Percentiles rank a stretch among this genome's conserved stretches.
phyloP scores from a whole-genome alignment of 768 basidiomycete genomes.

The Crassisporium funariophilum region DNA sequence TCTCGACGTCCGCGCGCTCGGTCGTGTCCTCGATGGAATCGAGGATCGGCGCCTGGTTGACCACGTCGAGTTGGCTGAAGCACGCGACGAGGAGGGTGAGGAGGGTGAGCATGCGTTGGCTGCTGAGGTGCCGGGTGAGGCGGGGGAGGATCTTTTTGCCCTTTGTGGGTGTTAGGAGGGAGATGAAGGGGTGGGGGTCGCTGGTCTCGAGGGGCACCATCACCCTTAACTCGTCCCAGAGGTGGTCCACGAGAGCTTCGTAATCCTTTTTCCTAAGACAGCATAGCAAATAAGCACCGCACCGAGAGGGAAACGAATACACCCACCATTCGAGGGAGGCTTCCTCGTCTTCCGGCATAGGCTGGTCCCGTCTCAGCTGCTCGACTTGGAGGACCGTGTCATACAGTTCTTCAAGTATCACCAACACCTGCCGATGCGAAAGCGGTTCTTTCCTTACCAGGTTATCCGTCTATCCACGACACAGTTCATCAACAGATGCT shows the following conservation, averaged over 20 bases:
- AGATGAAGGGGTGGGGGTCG: constrained; percentile 95
- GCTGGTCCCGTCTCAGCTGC: constrained; percentile 80
- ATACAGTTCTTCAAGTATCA: constrained; percentile 82
- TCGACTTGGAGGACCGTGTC: constrained; percentile 84
- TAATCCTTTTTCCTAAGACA: constrained; percentile 57
- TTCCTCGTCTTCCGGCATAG: constrained; percentile 59
- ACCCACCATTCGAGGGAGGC: constrained; percentile 46
- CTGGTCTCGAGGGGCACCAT: constrained; percentile 93
- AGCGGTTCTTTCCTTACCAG: constrained; percentile 73
- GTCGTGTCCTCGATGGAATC: constrained; percentile 65
- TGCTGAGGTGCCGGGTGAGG: constrained; percentile 79
- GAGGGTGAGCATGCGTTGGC: constrained; percentile 80
- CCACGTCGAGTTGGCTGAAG: constrained; percentile 92
- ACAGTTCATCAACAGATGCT: constrained; percentile 2
- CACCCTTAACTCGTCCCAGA: constrained; percentile 86
- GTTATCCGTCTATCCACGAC: constrained; percentile 51
- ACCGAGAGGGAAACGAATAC: neutral
- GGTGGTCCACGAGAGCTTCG: constrained; percentile 57
- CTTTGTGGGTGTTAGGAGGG: constrained; percentile 83
- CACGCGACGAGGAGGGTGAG: constrained; percentile 92
- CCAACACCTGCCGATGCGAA: constrained; percentile 74
- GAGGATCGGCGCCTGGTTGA: constrained; percentile 71
- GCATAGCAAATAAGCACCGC: too few species aligned
- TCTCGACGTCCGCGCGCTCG: constrained; percentile 71
- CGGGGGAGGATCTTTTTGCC: constrained; percentile 93